These are phyloP conservation scores for Nissolia schottii DNA, from an alignment of 306 rosid species.

Conservation along the genomic window DNA sequence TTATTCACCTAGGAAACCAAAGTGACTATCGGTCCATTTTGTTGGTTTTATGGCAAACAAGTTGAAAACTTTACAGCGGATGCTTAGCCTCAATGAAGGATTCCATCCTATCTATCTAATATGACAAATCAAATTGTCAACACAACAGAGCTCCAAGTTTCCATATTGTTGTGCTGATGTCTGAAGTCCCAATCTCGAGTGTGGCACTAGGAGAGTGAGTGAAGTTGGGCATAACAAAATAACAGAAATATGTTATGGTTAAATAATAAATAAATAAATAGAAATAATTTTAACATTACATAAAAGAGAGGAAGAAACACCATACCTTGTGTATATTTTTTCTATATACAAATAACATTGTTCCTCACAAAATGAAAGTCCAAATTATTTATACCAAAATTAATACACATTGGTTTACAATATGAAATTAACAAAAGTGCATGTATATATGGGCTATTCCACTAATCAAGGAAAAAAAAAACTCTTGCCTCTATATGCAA, in stretches of 20 bases:
- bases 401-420: not conserved
- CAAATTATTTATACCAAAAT: not conserved
- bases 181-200: not conserved
- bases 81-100: not conserved
- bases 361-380: not conserved
- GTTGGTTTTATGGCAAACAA: conserved; percentile 1
- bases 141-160: not conserved
- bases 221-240: not conserved
- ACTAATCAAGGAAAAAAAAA: not conserved
- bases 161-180: not conserved
- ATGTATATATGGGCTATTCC: not conserved
- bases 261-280: too few species aligned
- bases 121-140: not conserved
- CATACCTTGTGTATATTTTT: too few species aligned
- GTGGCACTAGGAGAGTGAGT: not conserved
- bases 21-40: not conserved
- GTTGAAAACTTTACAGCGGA: conserved; percentile 6
- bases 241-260: too few species aligned
- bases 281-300: too few species aligned
- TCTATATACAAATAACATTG: too few species aligned
- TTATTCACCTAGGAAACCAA: not conserved
- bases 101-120: not conserved
- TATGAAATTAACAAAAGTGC: not conserved
- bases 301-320: too few species aligned
- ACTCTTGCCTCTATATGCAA: not conserved